These are phyloP conservation scores for Fusarium circinatum DNA, from an alignment of 2,329 filamentous ascomycete species.

Conservation along the genomic window DNA sequence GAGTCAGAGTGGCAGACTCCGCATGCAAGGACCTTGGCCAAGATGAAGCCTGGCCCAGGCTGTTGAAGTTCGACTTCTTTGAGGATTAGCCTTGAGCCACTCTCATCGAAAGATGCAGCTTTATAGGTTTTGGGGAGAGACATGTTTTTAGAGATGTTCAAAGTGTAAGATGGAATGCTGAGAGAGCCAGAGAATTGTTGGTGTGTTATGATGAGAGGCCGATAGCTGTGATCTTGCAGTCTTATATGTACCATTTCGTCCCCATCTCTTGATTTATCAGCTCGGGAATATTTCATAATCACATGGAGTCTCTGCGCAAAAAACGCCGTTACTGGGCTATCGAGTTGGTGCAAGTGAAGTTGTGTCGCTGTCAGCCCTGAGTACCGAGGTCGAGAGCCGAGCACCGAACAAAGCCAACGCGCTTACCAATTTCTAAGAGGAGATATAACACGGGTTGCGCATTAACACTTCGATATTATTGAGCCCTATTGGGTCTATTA, in stretches of 20 bases:
- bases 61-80: constrained; percentile 67
- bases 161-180: background rate
- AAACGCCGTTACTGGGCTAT: accelerated
- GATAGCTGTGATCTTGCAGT: too few relatives aligned
- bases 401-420: background rate
- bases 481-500: accelerated
- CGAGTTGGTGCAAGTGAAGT: background rate
- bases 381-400: background rate
- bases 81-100: constrained; percentile 62
- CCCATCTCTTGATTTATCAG: background rate
- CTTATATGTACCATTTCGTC: background rate
- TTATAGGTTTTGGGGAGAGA: constrained; percentile 72
- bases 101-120: constrained; percentile 67
- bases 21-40: constrained; percentile 77
- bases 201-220: accelerated
- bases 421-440: background rate
- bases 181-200: background rate
- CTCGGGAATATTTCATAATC: accelerated
- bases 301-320: accelerated
- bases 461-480: too few relatives aligned
- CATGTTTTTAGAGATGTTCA: constrained; percentile 15
- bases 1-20: constrained; percentile 76
- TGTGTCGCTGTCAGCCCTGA: background rate
- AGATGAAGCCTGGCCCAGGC: constrained; percentile 67
- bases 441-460: too few relatives aligned